Conservation (phyloP, 2,329 filamentous ascomycete genomes). For the Camptophora hylomeconis region DNA sequence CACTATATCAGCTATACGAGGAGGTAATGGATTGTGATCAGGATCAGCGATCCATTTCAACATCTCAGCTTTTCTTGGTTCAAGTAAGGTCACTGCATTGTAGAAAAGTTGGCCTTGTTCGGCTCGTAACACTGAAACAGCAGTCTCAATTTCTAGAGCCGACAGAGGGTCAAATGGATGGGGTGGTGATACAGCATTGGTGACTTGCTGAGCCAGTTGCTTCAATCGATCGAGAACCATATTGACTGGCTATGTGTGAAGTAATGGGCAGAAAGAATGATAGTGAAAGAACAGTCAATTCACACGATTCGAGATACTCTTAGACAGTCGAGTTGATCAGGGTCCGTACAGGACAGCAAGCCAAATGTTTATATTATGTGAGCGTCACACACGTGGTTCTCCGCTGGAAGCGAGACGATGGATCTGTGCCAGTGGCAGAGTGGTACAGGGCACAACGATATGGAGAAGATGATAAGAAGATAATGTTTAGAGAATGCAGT, state of each 20-base stretch:
- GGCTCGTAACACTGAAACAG: conserved; percentile 55
- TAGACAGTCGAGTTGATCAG: no score
- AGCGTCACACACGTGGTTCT: no score
- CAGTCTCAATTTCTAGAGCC: conserved; percentile 57
- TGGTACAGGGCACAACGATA: no score
- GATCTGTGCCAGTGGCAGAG: no score
- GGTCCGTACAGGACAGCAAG: no score
- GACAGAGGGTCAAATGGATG: conserved; percentile 72
- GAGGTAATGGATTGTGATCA: conserved; percentile 46
- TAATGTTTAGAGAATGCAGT: no score
- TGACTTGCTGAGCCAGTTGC: conserved; percentile 50
- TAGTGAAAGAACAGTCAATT: no score
- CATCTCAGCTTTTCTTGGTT: conserved; percentile 79
- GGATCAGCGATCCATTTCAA: conserved; percentile 61
- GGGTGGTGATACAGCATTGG: conserved; percentile 38
- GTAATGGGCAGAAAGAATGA: no score
- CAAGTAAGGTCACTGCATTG: conserved; percentile 73
- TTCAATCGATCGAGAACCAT: conserved; percentile 53
- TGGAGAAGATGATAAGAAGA: no score
- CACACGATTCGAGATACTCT: no score
- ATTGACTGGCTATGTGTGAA: conserved; percentile 10
- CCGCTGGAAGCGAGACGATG: no score
- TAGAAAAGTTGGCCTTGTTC: conserved; percentile 62
- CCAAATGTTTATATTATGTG: no score
- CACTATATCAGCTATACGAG: conserved; percentile 67